Conservation (phyloP, 1,284 basidiomycete species). For the Sutorius eximius region DNA sequence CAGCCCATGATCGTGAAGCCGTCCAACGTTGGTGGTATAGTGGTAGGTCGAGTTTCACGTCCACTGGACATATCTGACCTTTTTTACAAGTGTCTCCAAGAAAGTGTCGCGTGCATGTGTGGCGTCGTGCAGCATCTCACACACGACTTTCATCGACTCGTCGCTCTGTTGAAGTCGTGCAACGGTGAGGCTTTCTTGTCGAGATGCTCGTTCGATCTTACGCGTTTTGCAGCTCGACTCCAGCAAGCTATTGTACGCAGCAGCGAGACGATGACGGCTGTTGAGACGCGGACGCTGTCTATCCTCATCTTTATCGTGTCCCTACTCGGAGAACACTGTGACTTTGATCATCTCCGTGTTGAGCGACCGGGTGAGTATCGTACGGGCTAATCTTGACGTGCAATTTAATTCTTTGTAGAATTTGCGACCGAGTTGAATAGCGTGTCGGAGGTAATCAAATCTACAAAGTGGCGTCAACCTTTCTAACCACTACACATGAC, state of each 20-base stretch:
- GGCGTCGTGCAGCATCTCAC: constrained; percentile 83
- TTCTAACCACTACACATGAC: constrained; percentile 9
- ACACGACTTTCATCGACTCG: constrained; percentile 76
- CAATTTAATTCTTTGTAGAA: constrained; percentile 34
- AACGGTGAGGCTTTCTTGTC: constrained; percentile 52
- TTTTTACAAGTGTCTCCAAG: constrained; percentile 69
- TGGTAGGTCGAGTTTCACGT: constrained; percentile 42
- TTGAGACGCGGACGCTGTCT: constrained; percentile 46
- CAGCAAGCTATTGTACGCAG: constrained; percentile 51
- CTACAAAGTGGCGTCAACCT: not conserved
- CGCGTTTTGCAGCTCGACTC: constrained; percentile 45
- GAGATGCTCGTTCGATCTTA: constrained; percentile 4
- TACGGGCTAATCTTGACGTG: not conserved
- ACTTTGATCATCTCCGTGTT: constrained; percentile 76
- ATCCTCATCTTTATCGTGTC: constrained; percentile 82
- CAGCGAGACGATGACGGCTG: constrained; percentile 30
- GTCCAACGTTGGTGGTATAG: constrained; percentile 59
- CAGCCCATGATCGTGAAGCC: constrained; percentile 89
- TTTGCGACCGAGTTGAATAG: constrained; percentile 58
- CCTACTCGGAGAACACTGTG: constrained; percentile 83
- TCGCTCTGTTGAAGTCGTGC: constrained; percentile 80
- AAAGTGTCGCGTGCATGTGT: constrained; percentile 90
- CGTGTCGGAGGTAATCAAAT: constrained; percentile 53
- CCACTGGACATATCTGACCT: not conserved
- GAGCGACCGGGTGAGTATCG: constrained; percentile 52